Conservation (phyloP, 2,329 filamentous ascomycete species). For the Aspergillus sergii region DNA sequence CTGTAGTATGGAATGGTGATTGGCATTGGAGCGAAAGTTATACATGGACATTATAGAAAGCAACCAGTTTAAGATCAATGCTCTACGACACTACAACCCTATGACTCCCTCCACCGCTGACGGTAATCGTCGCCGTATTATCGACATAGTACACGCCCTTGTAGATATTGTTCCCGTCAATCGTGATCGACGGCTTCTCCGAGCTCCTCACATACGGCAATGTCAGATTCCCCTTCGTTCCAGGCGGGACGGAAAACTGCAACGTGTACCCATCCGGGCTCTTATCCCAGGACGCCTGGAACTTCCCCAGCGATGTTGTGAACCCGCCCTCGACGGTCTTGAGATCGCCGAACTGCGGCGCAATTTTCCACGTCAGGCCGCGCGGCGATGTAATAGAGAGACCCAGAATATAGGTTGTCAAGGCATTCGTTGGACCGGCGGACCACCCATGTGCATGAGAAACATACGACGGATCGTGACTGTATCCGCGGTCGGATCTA, state of each 20-base stretch:
- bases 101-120: constrained; percentile 27
- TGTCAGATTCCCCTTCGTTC: constrained; percentile 25
- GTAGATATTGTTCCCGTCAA: constrained; percentile 24
- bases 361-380: constrained; percentile 48
- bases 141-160: constrained; percentile 22
- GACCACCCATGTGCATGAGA: constrained; percentile 45
- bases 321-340: constrained; percentile 49
- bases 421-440: constrained; percentile 44
- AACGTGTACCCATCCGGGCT: constrained; percentile 20
- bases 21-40: not conserved
- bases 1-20: not conserved
- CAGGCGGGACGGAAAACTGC: constrained; percentile 24
- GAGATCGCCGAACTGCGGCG: constrained; percentile 49
- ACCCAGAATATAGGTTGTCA: constrained; percentile 51
- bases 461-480: constrained; percentile 10
- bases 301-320: constrained; percentile 48
- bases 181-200: constrained; percentile 28
- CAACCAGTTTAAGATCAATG: not conserved
- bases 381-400: constrained; percentile 43
- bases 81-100: constrained; percentile 28
- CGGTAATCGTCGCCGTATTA: constrained; percentile 22
- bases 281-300: constrained; percentile 24
- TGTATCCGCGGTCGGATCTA: constrained; percentile 55
- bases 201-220: constrained; percentile 24
- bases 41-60: not conserved